phyloP scores from a whole-genome alignment of 2,329 filamentous ascomycete genomes.

The Penicillium sp. region DNA sequence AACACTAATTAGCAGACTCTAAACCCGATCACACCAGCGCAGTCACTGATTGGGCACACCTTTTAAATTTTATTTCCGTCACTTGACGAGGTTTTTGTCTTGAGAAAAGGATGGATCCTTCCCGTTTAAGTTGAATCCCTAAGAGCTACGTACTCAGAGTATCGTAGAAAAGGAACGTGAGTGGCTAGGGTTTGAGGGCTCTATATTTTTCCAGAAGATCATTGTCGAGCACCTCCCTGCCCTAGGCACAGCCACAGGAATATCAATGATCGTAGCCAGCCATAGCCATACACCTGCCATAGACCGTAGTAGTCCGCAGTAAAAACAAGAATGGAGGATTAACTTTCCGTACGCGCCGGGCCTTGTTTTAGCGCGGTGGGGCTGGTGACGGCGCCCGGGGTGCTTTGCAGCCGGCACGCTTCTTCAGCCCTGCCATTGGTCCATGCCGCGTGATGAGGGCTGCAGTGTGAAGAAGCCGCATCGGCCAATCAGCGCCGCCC shows the following conservation, averaged over 20 bases:
- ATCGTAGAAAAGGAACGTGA: too few species aligned
- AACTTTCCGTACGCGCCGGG: conserved; percentile 13
- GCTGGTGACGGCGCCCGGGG: background rate
- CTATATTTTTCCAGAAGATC: too few species aligned
- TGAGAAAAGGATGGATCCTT: too few species aligned
- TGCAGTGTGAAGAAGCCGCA: conserved; percentile 10
- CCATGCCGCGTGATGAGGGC: conserved; percentile 5
- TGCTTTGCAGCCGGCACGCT: conserved; percentile 9
- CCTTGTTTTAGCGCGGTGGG: conserved; percentile 13
- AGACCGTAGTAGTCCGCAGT: background rate
- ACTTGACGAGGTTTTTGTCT: background rate
- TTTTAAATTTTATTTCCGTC: background rate
- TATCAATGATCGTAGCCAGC: too few species aligned
- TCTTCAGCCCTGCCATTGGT: conserved; percentile 13
- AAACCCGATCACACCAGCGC: background rate
- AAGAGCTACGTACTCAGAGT: too few species aligned
- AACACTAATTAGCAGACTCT: background rate
- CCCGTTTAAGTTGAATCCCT: too few species aligned
- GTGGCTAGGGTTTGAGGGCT: too few species aligned
- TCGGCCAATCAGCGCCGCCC: conserved; percentile 13
- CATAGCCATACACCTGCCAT: too few species aligned
- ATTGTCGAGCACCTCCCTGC: too few species aligned
- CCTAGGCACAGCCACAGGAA: background rate
- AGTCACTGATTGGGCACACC: background rate
- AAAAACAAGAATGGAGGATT: background rate